Percentiles rank a stretch among this genome's conserved stretches.
Conservation (phyloP, 306 rosid species). For the Abrus precatorius region DNA sequence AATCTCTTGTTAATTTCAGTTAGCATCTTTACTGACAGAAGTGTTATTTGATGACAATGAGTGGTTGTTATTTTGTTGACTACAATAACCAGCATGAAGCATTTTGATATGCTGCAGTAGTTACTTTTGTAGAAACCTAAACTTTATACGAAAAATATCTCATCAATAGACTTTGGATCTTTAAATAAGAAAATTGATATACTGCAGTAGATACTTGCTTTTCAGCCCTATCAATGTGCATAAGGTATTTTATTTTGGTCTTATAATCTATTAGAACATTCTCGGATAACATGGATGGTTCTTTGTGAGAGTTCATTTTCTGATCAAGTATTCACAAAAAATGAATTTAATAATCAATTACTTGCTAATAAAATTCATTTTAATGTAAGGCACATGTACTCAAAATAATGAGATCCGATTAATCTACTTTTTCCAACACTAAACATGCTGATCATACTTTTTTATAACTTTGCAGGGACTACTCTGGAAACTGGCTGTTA, state of each 20-base stretch:
- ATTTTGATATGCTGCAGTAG: too few relatives aligned
- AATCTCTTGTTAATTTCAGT: too few relatives aligned
- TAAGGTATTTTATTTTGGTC: conserved; percentile 12
- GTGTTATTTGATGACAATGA: too few relatives aligned
- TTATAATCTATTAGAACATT: background rate
- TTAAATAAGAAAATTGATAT: conserved; percentile 20
- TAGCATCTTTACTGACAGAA: too few relatives aligned
- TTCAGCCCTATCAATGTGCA: conserved; percentile 17
- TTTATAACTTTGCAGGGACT: conserved; percentile 71
- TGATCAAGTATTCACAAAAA: background rate
- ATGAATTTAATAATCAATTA: background rate
- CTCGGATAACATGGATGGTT: background rate
- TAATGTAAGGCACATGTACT: background rate
- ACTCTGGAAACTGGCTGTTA: conserved; percentile 67
- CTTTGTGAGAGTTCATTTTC: conserved; percentile 30
- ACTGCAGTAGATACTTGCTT: background rate
- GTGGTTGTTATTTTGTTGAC: too few relatives aligned
- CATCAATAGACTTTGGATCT: conserved; percentile 14
- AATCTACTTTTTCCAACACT: conserved; percentile 40
- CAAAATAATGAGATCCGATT: conserved; percentile 4
- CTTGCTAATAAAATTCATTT: conserved; percentile 22
- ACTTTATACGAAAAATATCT: conserved; percentile 13
- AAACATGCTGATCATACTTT: conserved; percentile 21
- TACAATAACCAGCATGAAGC: too few relatives aligned
- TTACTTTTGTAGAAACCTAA: too few relatives aligned